Percentiles rank a stretch among this genome's conserved stretches.
Conservation (phyloP, 1,139 yeast genomes). For the Pichia sp. region DNA sequence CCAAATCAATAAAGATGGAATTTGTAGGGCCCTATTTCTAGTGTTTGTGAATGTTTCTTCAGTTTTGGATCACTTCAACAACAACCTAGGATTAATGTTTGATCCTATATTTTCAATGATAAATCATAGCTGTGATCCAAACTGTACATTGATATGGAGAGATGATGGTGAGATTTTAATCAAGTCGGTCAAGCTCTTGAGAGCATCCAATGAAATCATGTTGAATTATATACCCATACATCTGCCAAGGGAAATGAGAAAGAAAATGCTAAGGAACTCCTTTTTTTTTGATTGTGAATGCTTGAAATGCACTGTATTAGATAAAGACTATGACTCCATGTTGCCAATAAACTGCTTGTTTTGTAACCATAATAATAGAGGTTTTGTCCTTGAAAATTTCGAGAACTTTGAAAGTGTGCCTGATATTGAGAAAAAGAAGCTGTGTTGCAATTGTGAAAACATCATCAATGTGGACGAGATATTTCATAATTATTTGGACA, state of each 20-base stretch:
- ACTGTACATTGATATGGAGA: conserved; percentile 30
- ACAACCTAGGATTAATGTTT: conserved; percentile 34
- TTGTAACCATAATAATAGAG: conserved; percentile 14
- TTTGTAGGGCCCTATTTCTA: conserved; percentile 21
- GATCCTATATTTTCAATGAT: conserved; percentile 37
- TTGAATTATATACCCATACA: conserved; percentile 33
- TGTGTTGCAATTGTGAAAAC: conserved; percentile 10
- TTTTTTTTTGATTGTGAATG: conserved; percentile 38
- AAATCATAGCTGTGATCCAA: conserved; percentile 34
- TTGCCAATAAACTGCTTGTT: conserved; percentile 20
- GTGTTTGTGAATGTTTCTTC: conserved; percentile 31
- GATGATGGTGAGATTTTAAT: conserved; percentile 21
- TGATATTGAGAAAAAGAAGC: not conserved
- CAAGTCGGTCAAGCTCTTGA: conserved; percentile 26
- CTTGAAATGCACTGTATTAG: conserved; percentile 24
- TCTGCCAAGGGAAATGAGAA: conserved; percentile 30
- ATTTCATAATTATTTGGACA: not conserved
- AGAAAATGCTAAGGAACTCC: conserved; percentile 23
- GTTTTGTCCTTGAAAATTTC: conserved; percentile 14
- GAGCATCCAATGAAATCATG: conserved; percentile 30
- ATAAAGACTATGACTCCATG: conserved; percentile 19
- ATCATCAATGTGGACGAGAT: conserved; percentile 1
- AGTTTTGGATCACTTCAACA: conserved; percentile 26
- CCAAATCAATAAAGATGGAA: conserved; percentile 16
- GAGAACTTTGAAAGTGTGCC: not conserved